Evolutionary conservation across 177 flowering plant genomes (phyloP).

Genomic region (Tripterygium wilfordii): DNA sequence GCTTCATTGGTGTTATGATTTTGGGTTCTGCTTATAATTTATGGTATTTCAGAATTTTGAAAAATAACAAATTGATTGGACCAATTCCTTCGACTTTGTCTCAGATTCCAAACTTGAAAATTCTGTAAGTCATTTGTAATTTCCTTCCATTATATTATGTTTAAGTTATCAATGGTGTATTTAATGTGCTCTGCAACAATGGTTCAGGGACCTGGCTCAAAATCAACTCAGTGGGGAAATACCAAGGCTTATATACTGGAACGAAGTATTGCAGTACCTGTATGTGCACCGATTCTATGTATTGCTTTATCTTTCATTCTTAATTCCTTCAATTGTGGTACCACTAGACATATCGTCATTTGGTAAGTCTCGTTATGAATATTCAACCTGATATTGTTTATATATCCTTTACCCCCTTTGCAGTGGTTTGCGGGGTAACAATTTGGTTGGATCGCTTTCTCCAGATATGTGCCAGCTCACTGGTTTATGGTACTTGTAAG

Average conservation of each 20-base stretch:
- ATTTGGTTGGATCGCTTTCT: conserved; percentile 76
- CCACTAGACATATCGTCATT: no score
- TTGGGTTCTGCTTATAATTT: neutral
- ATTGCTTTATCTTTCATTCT: neutral
- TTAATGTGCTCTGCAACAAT: neutral
- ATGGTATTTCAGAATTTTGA: conserved; percentile 52
- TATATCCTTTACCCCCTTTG: neutral
- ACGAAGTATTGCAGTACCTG: conserved; percentile 94
- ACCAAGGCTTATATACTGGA: conserved; percentile 95
- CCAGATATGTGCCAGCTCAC: conserved; percentile 96
- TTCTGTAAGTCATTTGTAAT: conserved; percentile 46
- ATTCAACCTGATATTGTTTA: neutral
- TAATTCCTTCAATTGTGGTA: neutral
- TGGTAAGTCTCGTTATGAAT: neutral
- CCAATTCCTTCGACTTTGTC: conserved; percentile 95
- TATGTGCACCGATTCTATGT: conserved; percentile 28
- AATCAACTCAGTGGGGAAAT: conserved; percentile 86
- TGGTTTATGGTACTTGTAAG: conserved; percentile 98
- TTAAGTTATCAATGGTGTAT: neutral
- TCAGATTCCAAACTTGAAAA: conserved; percentile 91
- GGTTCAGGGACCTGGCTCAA: conserved; percentile 80
- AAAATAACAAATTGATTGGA: conserved; percentile 81
- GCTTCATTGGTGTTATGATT: neutral
- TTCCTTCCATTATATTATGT: neutral
- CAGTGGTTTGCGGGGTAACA: conserved; percentile 92